A percentile compares a stretch with the other conserved stretches of the same genome.
phyloP scores from a whole-genome alignment of 306 rosid species.

The Quercus cerris region DNA sequence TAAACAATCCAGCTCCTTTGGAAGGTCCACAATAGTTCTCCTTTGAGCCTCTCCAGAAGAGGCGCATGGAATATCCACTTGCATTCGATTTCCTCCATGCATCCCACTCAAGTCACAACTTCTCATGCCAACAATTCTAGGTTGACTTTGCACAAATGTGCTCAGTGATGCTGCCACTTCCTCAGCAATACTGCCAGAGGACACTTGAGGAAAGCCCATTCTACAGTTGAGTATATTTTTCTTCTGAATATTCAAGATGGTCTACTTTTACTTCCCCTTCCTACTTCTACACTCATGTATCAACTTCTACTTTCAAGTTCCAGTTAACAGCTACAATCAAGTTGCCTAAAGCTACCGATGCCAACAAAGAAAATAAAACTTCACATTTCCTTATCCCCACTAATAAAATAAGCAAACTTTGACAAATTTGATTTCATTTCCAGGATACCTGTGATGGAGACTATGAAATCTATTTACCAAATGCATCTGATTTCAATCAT shows the following conservation, averaged over 20 bases:
- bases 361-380: slow-evolving; percentile 5
- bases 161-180: slow-evolving; percentile 55
- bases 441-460: background rate
- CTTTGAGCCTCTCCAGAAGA: slow-evolving; percentile 36
- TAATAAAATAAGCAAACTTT: slow-evolving; percentile 9
- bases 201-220: slow-evolving; percentile 70
- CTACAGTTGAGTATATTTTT: slow-evolving; percentile 8
- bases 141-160: slow-evolving; percentile 46
- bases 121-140: slow-evolving; percentile 36
- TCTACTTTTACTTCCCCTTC: slow-evolving; percentile 9
- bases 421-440: slow-evolving; percentile 10
- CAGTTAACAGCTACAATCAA: slow-evolving; percentile 7
- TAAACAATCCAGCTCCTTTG: slow-evolving; percentile 38
- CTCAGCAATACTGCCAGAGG: slow-evolving; percentile 53
- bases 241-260: slow-evolving; percentile 22
- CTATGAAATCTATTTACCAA: background rate
- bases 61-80: slow-evolving; percentile 34
- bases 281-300: background rate
- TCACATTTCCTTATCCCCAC: slow-evolving; percentile 8
- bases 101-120: slow-evolving; percentile 52
- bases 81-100: slow-evolving; percentile 41
- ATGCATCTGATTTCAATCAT: background rate
- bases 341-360: slow-evolving; percentile 2
- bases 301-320: slow-evolving; percentile 13
- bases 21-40: slow-evolving; percentile 30